A percentile compares a stretch with the other conserved stretches of the same genome.
phyloP scores from a whole-genome alignment of 306 rosid species.

The Cyamopsis tetragonoloba region DNA sequence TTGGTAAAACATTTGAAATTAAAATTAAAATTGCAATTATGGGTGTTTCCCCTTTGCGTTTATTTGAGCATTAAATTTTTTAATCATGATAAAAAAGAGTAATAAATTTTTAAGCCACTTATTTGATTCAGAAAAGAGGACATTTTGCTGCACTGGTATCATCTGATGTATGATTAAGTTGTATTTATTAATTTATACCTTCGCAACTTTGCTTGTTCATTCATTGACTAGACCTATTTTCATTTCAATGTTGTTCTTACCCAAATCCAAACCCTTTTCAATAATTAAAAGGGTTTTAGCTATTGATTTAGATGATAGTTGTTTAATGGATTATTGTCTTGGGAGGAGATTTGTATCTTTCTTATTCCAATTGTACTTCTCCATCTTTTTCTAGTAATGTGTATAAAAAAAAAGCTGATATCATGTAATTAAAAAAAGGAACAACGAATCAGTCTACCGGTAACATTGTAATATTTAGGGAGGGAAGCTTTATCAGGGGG shows the following conservation, averaged over 20 bases:
- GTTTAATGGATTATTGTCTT: not conserved
- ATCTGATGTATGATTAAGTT: not conserved
- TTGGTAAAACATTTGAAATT: not conserved
- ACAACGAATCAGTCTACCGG: not conserved
- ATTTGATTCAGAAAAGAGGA: not conserved
- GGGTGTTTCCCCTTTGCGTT: not conserved
- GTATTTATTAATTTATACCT: not conserved
- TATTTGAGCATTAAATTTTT: not conserved
- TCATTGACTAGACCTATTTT: not conserved
- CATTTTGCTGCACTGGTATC: not conserved
- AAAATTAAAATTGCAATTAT: not conserved
- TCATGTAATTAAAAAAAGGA: not conserved
- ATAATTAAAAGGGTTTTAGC: not conserved
- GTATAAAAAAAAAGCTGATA: not conserved
- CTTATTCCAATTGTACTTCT: not conserved
- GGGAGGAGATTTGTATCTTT: not conserved
- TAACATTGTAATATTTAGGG: not conserved
- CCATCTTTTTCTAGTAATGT: not conserved
- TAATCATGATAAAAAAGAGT: not conserved
- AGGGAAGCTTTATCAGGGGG: not conserved
- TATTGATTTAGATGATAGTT: not conserved
- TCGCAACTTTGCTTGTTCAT: not conserved
- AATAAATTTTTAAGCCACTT: not conserved
- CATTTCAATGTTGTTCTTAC: not conserved
- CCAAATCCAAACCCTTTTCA: not conserved